Evolutionary conservation across 441 rosid species (phyloP), one percentile per base, ranked within the genome.

Genomic region (Metrosideros polymorpha): DNA sequence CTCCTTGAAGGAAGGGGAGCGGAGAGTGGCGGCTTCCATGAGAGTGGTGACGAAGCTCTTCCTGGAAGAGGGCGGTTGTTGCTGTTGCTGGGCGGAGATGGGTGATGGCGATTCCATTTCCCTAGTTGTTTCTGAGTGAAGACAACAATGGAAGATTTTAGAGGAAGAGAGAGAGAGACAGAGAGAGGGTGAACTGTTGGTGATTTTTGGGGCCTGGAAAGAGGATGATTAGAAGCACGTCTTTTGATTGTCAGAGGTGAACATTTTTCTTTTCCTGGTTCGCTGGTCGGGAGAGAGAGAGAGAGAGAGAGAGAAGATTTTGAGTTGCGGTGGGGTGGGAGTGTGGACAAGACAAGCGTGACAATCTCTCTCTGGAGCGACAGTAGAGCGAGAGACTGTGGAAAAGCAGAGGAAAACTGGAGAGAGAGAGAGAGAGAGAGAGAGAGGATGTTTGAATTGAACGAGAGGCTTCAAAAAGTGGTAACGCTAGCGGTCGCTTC

Each of bases 1-100:
- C 88, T 97, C 99, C 87, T 92, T 94, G 92, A 94, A 92, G 83
- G 96, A 93, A 29, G 94, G 91, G 12, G 98, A 87, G 42, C 95
- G 95, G 86, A 94, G 94, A 14, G 96, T 85, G 19, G 97, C 90
- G 39, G 95, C 94, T 82, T 93, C 95, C 95, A 94, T 95, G 50
- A 95, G 89, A 39, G 98, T 84, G 13, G 96, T 89, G 8, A 93
- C 94, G 83, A 96, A 92, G 92, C 91, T 93, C 89, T 94, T 97
- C 92, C 95, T 95, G 91, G 7, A 94, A 87, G 45, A 85, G n/a
- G 87, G 90, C 49, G 90, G 90, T 55, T 75, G 86, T 55, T 22
- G 32, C 61, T 15, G 51, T 10, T 19, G 92, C 12, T 85, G 92
- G 9, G 90, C 24, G 82, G 93, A 82, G 86, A 87, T 85, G 59